Conservation (phyloP, 2,329 filamentous ascomycete species). For the Gliomastix tumulicola region DNA sequence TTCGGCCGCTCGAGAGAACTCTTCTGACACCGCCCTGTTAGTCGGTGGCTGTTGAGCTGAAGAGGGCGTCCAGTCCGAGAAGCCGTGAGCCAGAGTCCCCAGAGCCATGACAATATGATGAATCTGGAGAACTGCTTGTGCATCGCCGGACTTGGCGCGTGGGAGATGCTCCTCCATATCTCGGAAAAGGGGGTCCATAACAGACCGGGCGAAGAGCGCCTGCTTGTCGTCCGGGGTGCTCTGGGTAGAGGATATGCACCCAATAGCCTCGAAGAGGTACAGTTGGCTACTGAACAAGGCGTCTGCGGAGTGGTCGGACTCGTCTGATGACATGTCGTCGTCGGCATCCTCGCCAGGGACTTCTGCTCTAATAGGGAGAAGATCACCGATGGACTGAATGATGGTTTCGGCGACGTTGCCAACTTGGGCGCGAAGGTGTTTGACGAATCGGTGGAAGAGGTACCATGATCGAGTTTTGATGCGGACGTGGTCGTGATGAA, state of each 20-base stretch:
- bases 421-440: slow-evolving; percentile 75
- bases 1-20: slow-evolving; percentile 82
- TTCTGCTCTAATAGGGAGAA: slow-evolving; percentile 87
- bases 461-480: slow-evolving; percentile 95
- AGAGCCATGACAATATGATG: slow-evolving; percentile 97
- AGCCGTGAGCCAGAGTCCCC: slow-evolving; percentile 85
- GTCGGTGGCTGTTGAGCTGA: slow-evolving; percentile 34
- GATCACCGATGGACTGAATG: slow-evolving; percentile 81
- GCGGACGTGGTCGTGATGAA: slow-evolving; percentile 81
- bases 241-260: slow-evolving; percentile 78
- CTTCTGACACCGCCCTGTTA: slow-evolving; percentile 66
- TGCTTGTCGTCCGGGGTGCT: slow-evolving; percentile 78
- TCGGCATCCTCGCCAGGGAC: slow-evolving; percentile 69
- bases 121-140: slow-evolving; percentile 77
- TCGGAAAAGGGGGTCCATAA: slow-evolving; percentile 83
- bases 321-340: slow-evolving; percentile 92
- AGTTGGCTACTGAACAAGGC: slow-evolving; percentile 86
- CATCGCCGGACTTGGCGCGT: slow-evolving; percentile 72
- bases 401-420: slow-evolving; percentile 87
- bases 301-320: slow-evolving; percentile 84
- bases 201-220: slow-evolving; percentile 75
- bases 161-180: slow-evolving; percentile 78
- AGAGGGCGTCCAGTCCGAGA: slow-evolving; percentile 76
- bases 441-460: slow-evolving; percentile 87
- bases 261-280: slow-evolving; percentile 90